Conservation (phyloP, 345 rosid species). For the Hypericum perforatum region DNA sequence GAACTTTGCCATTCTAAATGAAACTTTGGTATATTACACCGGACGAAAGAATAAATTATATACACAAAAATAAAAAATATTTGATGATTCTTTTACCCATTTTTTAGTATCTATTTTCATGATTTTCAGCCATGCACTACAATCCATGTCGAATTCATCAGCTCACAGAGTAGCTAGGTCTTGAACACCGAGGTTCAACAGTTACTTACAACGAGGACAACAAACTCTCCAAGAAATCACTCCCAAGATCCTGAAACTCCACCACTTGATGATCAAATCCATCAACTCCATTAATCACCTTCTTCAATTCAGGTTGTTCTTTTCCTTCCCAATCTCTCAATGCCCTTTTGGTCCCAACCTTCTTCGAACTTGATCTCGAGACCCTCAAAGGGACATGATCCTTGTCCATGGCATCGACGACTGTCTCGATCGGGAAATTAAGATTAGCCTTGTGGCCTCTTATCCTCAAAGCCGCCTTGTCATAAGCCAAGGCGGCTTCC, state of each 20-base stretch:
- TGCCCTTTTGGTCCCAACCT: constrained; percentile 13
- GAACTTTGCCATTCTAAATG: too few species aligned
- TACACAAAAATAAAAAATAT: too few species aligned
- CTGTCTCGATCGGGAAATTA: constrained; percentile 54
- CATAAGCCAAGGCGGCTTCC: constrained; percentile 87
- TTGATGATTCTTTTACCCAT: too few species aligned
- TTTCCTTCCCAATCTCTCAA: constrained; percentile 21
- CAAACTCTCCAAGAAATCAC: constrained; percentile 56
- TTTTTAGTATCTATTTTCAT: too few species aligned
- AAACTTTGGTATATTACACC: too few species aligned
- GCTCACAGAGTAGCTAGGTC: too few species aligned
- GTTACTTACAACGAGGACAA: constrained; percentile 40
- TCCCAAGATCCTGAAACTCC: constrained; percentile 64
- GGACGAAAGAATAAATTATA: too few species aligned
- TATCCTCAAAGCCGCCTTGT: constrained; percentile 74
- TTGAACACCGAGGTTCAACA: not conserved
- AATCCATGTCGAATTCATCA: too few species aligned
- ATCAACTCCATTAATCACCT: constrained; percentile 16
- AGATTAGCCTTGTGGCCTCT: constrained; percentile 65
- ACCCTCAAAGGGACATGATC: not conserved
- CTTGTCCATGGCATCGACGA: constrained; percentile 30
- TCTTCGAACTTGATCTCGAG: not conserved
- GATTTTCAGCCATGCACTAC: too few species aligned
- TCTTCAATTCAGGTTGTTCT: constrained; percentile 31
- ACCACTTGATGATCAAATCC: constrained; percentile 28